Evolutionary conservation across 768 basidiomycete genomes (phyloP).

Genomic region (Pisolithus sp.): DNA sequence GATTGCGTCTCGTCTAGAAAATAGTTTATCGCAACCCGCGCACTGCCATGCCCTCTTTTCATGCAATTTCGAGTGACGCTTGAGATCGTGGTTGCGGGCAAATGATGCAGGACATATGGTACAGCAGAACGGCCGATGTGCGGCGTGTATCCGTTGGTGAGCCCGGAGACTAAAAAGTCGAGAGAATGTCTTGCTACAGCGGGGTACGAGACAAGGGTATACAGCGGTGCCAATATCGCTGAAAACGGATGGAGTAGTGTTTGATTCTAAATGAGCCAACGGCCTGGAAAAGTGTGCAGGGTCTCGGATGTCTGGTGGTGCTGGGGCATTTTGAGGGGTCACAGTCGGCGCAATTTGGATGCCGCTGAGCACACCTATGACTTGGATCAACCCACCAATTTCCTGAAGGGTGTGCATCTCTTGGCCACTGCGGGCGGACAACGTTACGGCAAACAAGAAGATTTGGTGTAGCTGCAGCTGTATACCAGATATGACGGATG

Average conservation of each 20-base stretch:
- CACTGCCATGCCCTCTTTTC: conserved; percentile 72
- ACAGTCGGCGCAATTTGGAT: conserved; percentile 53
- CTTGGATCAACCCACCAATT: conserved; percentile 75
- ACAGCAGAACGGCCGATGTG: conserved; percentile 62
- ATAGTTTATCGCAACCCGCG: conserved; percentile 64
- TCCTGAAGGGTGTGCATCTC: conserved; percentile 62
- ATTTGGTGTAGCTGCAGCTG: conserved; percentile 69
- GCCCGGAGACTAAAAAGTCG: conserved; percentile 63
- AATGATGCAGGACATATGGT: conserved; percentile 65
- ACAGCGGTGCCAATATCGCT: conserved; percentile 66
- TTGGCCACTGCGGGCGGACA: conserved; percentile 45
- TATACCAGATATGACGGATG: conserved; percentile 60
- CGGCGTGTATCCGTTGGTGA: conserved; percentile 62
- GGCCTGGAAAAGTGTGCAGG: conserved; percentile 28
- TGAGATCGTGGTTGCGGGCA: conserved; percentile 72
- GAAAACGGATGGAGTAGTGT: conserved; percentile 19
- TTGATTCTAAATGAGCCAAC: conserved; percentile 21
- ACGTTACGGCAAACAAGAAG: conserved; percentile 73
- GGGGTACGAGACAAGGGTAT: conserved; percentile 65
- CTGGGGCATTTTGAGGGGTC: conserved; percentile 28
- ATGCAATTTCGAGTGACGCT: conserved; percentile 69
- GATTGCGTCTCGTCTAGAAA: conserved; percentile 73
- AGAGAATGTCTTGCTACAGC: conserved; percentile 65
- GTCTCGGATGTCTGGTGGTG: conserved; percentile 13
- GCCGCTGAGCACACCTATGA: conserved; percentile 73